phyloP scores from a whole-genome alignment of 2,329 filamentous ascomycete species.

The Pseudopyricularia cyperi region DNA sequence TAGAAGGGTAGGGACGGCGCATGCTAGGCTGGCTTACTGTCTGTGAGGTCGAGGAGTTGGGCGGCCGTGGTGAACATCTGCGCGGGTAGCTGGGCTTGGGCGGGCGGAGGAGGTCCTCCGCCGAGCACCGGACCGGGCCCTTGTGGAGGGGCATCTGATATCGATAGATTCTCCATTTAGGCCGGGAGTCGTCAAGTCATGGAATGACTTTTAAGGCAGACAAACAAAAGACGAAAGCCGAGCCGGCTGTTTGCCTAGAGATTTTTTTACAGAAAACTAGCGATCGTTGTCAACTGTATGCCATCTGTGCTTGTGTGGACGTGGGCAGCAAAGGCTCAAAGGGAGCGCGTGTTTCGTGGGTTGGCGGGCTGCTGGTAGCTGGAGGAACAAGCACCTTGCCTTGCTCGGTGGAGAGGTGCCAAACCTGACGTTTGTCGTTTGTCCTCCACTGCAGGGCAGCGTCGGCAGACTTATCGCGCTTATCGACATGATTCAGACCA shows the following conservation, averaged over 20 bases:
- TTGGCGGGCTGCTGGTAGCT: background rate
- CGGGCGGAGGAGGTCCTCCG: constrained; percentile 23
- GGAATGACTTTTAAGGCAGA: background rate
- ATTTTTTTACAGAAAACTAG: too few species aligned
- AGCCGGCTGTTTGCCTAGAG: too few species aligned
- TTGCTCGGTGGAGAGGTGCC: background rate
- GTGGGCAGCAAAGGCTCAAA: background rate
- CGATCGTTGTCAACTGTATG: background rate
- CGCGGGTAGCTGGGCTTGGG: constrained; percentile 57
- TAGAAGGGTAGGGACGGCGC: constrained; percentile 1
- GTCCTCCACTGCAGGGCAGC: too few species aligned
- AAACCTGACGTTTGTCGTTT: too few species aligned
- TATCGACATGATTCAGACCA: too few species aligned
- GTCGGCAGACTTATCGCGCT: too few species aligned
- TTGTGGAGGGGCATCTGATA: constrained; percentile 14
- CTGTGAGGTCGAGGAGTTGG: constrained; percentile 87
- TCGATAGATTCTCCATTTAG: constrained; percentile 18
- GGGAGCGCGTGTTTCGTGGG: background rate
- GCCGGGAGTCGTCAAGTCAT: background rate
- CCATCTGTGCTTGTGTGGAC: background rate
- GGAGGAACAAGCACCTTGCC: background rate
- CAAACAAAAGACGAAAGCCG: background rate
- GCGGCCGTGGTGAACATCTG: constrained; percentile 99
- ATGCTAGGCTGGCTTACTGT: constrained; percentile 55
- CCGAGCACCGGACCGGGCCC: constrained; percentile 15